Evolutionary conservation across 169 alveolate genomes (phyloP).

Genomic region (Eimeria falciformis): DNA sequence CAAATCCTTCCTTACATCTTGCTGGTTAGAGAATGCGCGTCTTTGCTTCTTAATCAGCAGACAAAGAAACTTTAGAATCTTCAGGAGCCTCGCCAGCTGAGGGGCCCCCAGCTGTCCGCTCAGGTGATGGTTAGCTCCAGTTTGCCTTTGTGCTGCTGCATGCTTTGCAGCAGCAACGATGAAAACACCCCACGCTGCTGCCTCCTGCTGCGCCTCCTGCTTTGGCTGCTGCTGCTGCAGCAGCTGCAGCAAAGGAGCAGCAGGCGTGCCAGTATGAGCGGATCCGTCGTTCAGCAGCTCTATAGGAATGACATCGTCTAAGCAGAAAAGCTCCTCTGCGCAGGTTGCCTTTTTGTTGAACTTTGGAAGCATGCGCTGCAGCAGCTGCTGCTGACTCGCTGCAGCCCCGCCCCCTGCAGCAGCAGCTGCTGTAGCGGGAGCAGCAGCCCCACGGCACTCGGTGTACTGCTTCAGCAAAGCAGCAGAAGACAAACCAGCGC

Average conservation of each 20-base stretch:
- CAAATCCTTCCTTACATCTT: conserved; percentile 28
- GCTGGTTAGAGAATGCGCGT: neutral
- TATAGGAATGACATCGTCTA: conserved; percentile 4
- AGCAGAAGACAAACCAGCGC: conserved; percentile 36
- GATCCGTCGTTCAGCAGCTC: conserved; percentile 34
- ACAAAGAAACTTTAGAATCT: conserved; percentile 37
- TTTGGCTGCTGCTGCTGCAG: conserved; percentile 47
- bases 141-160: conserved; percentile 7
- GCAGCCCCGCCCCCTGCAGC: neutral
- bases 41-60: neutral
- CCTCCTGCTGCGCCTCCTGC: conserved; percentile 27
- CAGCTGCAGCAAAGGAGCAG: conserved; percentile 45
- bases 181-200: conserved; percentile 16
- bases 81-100: conserved; percentile 23
- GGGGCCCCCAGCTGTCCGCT: conserved; percentile 12
- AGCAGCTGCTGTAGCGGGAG: neutral
- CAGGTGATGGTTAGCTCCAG: neutral
- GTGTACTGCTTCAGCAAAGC: conserved; percentile 46
- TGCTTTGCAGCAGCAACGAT: conserved; percentile 16
- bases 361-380: conserved; percentile 27
- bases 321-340: conserved; percentile 6
- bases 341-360: conserved; percentile 3
- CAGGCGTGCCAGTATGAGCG: conserved; percentile 9
- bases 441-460: neutral
- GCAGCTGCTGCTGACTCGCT: neutral